A percentile compares a stretch with the other conserved stretches of the same genome.
These are phyloP conservation scores for Abelmoschus esculentus DNA, from an alignment of 345 rosid genomes.

Conservation along the genomic window DNA sequence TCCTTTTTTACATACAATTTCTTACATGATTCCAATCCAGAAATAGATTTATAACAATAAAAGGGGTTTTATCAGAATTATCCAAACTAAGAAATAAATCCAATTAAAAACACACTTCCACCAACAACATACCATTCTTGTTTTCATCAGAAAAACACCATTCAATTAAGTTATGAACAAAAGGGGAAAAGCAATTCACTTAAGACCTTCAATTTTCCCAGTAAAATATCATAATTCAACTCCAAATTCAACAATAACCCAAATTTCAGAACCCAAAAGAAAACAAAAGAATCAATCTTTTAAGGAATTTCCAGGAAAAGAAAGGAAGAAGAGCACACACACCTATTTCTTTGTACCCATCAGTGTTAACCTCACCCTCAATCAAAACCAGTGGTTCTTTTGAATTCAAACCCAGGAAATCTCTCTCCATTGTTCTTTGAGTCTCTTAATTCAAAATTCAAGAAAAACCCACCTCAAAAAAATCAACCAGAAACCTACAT, in stretches of 20 bases:
- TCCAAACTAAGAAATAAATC: neutral
- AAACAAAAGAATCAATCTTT: neutral
- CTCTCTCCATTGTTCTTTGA: constrained; percentile 60
- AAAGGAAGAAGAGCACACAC: constrained; percentile 6
- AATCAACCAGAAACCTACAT: constrained; percentile 6
- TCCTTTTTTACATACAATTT: neutral
- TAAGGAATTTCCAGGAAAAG: neutral
- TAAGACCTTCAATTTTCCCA: neutral
- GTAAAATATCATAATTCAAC: neutral
- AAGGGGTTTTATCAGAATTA: neutral
- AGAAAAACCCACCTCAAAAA: constrained; percentile 9
- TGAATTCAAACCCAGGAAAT: constrained; percentile 61
- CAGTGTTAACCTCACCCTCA: constrained; percentile 46
- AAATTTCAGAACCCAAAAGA: neutral
- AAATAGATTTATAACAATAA: neutral
- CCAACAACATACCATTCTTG: neutral
- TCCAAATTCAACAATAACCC: constrained; percentile 4
- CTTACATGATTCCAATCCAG: neutral
- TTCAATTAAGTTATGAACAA: neutral
- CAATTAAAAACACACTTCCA: neutral
- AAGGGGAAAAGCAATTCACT: neutral
- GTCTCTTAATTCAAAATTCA: constrained; percentile 7
- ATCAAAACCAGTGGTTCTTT: constrained; percentile 36
- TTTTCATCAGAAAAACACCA: neutral
- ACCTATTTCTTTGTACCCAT: constrained; percentile 37